Evolutionary conservation across 805 yeast genomes (phyloP), one percentile per base, ranked within the genome.

Genomic region (Candida vartiovaarae): DNA sequence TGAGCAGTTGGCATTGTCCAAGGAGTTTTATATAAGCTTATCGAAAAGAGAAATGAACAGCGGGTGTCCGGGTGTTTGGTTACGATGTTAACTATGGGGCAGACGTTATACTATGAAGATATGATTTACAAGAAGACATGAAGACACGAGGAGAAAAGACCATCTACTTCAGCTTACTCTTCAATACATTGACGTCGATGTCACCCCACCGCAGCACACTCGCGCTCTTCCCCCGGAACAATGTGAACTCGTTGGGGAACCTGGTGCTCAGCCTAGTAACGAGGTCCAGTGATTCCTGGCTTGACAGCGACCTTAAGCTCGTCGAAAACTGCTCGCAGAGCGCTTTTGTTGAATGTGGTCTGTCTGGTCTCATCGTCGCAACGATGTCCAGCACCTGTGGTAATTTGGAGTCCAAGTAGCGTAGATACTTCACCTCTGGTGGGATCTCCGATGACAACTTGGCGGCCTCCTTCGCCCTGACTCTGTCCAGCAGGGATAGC

Each of bases 401-500:
- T 1, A 59, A 35, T 45, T 66, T 67, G 27, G 62, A 58, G 20
- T 47, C 51, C 8, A 67, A 44, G 38, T 55, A 58, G 5, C 40
- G 20, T 0, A 51, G 38, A 41, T 60, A 53, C 34, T 54, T 56
- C 10, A 46, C 46, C 28, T 62, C 59, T 3, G 65, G 64, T 4
- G 55, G 33, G 0, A 49, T 24, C 5, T 41, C 34, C 15, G 47
- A 46, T 2, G 42, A 44, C 6, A 48, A 38, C 15, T 42, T 55
- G 11, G 45, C 50, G 23, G 53, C 51, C 43, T 72, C 74, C 49
- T 65, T 70, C 36, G 53, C 44, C 41, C 58, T 61, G 39, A 71
- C 68, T 37, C 76, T 55, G 36, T 72, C 71, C 9, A 71, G 46
- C 5, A 72, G 50, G 1, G 69, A 55, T 8, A 62, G 36, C 8